A percentile compares a stretch with the other conserved stretches of the same genome.
phyloP scores from a whole-genome alignment of 2,329 filamentous ascomycete species.

The Nothopassalora personata region DNA sequence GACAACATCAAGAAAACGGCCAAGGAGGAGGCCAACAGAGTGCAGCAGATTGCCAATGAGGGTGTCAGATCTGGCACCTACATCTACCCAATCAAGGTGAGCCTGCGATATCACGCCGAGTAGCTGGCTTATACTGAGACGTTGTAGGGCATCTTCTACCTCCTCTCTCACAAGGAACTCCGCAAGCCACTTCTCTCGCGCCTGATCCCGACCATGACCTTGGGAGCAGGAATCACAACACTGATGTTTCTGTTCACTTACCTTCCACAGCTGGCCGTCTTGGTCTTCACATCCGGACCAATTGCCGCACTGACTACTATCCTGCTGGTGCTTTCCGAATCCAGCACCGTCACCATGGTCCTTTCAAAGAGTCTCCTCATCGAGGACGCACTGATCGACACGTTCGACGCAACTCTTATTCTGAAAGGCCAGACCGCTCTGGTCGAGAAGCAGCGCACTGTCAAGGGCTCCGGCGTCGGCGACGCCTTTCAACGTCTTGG shows the following conservation, averaged over 20 bases:
- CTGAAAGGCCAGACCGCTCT: constrained; percentile 53
- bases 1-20: constrained; percentile 52
- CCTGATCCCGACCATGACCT: constrained; percentile 57
- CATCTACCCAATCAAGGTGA: constrained; percentile 72
- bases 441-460: constrained; percentile 67
- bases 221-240: constrained; percentile 66
- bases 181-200: constrained; percentile 56
- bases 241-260: constrained; percentile 89
- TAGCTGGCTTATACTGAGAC: neutral
- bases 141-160: constrained; percentile 55
- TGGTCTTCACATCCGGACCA: constrained; percentile 80
- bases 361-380: constrained; percentile 68
- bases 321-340: constrained; percentile 55
- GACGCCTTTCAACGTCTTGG: constrained; percentile 54
- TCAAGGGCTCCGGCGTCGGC: constrained; percentile 50
- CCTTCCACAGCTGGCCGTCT: constrained; percentile 72
- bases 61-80: constrained; percentile 73
- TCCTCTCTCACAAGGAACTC: constrained; percentile 52
- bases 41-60: constrained; percentile 58
- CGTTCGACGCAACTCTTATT: constrained; percentile 70
- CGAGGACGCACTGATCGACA: constrained; percentile 77
- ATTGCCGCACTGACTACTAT: constrained; percentile 68
- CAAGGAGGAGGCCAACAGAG: constrained; percentile 65
- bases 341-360: constrained; percentile 47
- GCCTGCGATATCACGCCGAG: too few relatives aligned